A percentile compares a stretch with the other conserved stretches of the same genome.
These are phyloP conservation scores for Fennellomyces sp. DNA, from an alignment of 371 early-diverging fungal species.

Conservation along the genomic window DNA sequence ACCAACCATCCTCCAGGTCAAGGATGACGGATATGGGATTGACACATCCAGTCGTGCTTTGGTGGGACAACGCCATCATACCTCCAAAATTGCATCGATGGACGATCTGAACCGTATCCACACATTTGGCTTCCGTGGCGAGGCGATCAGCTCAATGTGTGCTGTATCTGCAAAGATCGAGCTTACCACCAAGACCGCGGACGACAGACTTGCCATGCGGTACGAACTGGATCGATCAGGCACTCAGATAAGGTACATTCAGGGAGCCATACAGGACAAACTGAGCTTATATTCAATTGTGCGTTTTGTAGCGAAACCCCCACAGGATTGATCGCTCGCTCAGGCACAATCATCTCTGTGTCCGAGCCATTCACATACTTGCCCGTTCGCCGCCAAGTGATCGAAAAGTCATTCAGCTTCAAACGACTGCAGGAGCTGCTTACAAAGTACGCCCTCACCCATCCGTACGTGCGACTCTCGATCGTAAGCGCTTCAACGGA, in stretches of 20 bases:
- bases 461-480: constrained; percentile 42
- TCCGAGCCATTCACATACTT: constrained; percentile 39
- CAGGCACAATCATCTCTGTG: constrained; percentile 42
- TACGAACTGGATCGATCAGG: constrained; percentile 39
- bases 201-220: constrained; percentile 31
- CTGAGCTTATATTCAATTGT: background rate
- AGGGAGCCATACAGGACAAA: background rate
- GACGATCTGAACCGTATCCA: constrained; percentile 55
- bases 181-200: constrained; percentile 36
- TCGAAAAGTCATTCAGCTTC: background rate
- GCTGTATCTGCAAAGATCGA: constrained; percentile 26
- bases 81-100: constrained; percentile 71
- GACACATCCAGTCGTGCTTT: constrained; percentile 31
- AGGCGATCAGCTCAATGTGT: constrained; percentile 64
- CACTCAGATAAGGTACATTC: constrained; percentile 26
- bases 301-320: constrained; percentile 11
- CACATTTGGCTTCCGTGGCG: constrained; percentile 76
- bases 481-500: constrained; percentile 22
- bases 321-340: constrained; percentile 6
- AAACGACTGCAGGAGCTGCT: constrained; percentile 29
- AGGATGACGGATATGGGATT: constrained; percentile 70
- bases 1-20: constrained; percentile 20
- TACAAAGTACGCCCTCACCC: constrained; percentile 28
- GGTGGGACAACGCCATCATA: constrained; percentile 62
- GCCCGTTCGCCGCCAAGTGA: constrained; percentile 51